phyloP scores from a whole-genome alignment of 2,329 filamentous ascomycete species.

The Aspergillus sp. region DNA sequence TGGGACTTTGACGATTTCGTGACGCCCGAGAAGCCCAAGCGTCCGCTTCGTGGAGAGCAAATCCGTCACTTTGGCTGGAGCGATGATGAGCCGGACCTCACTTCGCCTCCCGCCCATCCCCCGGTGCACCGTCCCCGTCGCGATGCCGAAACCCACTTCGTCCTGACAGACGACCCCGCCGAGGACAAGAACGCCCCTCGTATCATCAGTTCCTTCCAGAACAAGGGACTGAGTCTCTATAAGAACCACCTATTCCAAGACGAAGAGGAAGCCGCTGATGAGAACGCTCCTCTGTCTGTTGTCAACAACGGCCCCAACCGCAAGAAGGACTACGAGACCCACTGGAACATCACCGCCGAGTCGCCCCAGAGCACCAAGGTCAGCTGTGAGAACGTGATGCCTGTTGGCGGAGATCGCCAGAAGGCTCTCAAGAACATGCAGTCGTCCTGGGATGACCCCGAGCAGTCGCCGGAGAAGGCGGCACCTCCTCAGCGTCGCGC shows the following conservation, averaged over 20 bases:
- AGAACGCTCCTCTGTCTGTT: conserved; percentile 58
- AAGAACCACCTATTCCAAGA: conserved; percentile 71
- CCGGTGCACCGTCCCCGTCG: conserved; percentile 69
- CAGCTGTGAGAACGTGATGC: conserved; percentile 44
- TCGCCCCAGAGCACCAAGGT: conserved; percentile 37
- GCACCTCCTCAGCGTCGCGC: conserved; percentile 29
- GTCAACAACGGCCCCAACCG: conserved; percentile 74
- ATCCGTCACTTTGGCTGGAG: conserved; percentile 76
- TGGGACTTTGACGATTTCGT: conserved; percentile 89
- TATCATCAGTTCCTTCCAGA: conserved; percentile 56
- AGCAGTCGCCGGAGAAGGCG: conserved; percentile 37
- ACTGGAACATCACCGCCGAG: conserved; percentile 73
- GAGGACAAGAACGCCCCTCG: conserved; percentile 48
- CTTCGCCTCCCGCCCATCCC: conserved; percentile 51
- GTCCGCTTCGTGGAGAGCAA: conserved; percentile 67
- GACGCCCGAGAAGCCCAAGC: conserved; percentile 74
- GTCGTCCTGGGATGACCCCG: conserved; percentile 52
- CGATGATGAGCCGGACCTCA: conserved; percentile 59
- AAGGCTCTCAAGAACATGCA: conserved; percentile 76
- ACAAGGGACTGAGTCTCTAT: conserved; percentile 72
- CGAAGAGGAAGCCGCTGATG: conserved; percentile 45
- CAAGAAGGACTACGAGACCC: conserved; percentile 72
- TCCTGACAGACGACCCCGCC: conserved; percentile 76
- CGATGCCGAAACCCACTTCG: conserved; percentile 80
- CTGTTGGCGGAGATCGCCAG: conserved; percentile 60